Base-by-base conservation (phyloP, 257 asterid genomes). In the Ehretia macrophylla region DNA sequence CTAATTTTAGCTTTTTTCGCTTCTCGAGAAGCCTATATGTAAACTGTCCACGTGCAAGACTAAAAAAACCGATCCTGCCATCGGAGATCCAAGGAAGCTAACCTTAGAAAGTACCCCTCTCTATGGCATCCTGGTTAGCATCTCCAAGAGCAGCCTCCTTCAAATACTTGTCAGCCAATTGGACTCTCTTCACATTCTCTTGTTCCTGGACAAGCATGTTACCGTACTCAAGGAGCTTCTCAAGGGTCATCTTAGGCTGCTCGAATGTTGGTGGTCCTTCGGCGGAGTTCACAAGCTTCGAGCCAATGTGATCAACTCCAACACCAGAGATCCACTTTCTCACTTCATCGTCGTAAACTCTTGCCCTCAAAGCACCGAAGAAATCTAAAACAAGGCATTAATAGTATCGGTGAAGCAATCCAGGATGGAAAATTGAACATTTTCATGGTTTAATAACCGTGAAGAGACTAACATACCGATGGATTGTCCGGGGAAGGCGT, bases 111-210 rank as follows among this genome's bases (percentile, higher is more conserved):
- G 65, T 58, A 48, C 96, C 96, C 0, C 70, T 64, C 0, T 76
- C 71, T 11, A 85, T 72, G 21, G 87, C 40, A 18, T 88, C 96
- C 58, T 65, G 73, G 82, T 88, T 88, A 54, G 96, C 96, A 8
- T 88, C 88, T 46, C 95, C 96, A 6, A 88, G 84, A 12, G 96
- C 93, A 42, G 96, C 96, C 68, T 80, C 83, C 16, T 64, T 71
- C 78, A 85, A 9, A 69, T 88, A 88, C 64, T 35, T 77, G 58
- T 86, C 95, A 1, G 95, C 94, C 73, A 84, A 58, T 66, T 84
- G 95, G 55, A 86, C 97, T 71, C 95, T 86, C 97, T 85, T 86
- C 42, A 89, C 97, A 47, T 89, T 89, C 56, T 86, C 95, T 62
- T 89, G 95, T 53, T 88, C 95, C 21, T 75, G 79, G 65, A 86